Evolutionary conservation across 345 rosid species (phyloP), one percentile per base, ranked within the genome.

Genomic region (Arabidopsis suecica): DNA sequence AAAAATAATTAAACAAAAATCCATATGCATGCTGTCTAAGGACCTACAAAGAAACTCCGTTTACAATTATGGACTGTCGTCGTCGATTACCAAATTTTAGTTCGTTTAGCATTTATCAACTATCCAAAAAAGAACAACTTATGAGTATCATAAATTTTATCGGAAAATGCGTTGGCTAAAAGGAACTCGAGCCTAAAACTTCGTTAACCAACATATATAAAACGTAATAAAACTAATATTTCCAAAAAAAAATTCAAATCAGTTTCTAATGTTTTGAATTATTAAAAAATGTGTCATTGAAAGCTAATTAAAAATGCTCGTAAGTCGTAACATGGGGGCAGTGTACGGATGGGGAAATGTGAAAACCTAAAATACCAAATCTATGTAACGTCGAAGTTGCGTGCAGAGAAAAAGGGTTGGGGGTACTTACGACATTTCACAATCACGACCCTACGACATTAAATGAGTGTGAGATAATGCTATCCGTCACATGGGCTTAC

Each of bases 401-500:
- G 71, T 69, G 64, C 65, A 69, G 54, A 25, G 38, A 20, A 44
- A 12, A 6, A 9, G 32, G 25, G 5, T 37, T 1, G 30, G 41
- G 67, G 79, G 65, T 54, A 38, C 4, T 77, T 55, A 45, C 30
- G 80, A 37, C 47, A 57, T 77, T 77, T 70, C 51, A 5, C 0
- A 1, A 16, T 28, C 23, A 18, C 16, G 76, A 63, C 71, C 80
- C 75, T 25, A 64, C 67, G 32, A 30, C 76, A 56, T 77, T 77
- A 44, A 70, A 76, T 63, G 80, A 62, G 75, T 54, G 57, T 32
- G 65, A 61, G 41, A 76, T 76, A 76, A 69, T 76, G 75, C 49
- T 70, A 77, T 77, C 76, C 66, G 4, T 77, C 80, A 70, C 80
- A 64, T 77, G 80, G 80, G 72, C 76, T 63, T 77, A 69, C 75